A percentile compares a stretch with the other conserved stretches of the same genome.
phyloP scores from a whole-genome alignment of 106 monocot species.

The Dioscorea zingiberensis region DNA sequence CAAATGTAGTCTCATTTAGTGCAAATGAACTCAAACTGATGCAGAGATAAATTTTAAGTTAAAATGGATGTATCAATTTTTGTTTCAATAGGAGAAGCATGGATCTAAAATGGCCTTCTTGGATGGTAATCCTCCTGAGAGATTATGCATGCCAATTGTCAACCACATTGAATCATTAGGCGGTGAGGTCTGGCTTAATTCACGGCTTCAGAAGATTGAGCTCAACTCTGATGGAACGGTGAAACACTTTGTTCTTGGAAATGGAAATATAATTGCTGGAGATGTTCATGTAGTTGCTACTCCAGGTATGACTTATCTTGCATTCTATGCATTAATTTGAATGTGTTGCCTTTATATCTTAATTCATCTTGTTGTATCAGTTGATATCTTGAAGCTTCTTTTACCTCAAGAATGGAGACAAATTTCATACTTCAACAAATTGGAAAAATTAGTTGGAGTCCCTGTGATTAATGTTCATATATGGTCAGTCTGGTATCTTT shows the following conservation, averaged over 20 bases:
- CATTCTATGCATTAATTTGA: neutral
- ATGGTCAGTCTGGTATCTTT: constrained; percentile 43
- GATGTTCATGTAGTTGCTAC: constrained; percentile 89
- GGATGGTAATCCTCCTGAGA: constrained; percentile 95
- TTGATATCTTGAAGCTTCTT: constrained; percentile 97
- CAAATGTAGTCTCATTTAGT: too few species aligned
- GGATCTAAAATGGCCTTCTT: constrained; percentile 98
- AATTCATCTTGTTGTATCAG: constrained; percentile 26
- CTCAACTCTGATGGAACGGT: constrained; percentile 78
- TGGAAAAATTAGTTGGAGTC: constrained; percentile 92
- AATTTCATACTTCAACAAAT: constrained; percentile 77
- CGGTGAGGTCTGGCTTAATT: constrained; percentile 76
- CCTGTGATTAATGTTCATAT: constrained; percentile 99
- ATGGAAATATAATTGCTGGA: constrained; percentile 67
- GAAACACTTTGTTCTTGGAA: constrained; percentile 74
- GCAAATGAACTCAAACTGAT: too few species aligned
- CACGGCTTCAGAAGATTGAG: constrained; percentile 82
- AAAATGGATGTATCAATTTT: too few species aligned
- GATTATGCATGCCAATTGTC: constrained; percentile 84
- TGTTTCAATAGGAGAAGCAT: constrained; percentile 75
- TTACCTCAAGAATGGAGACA: constrained; percentile 91
- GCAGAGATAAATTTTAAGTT: too few species aligned
- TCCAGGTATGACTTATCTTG: constrained; percentile 53
- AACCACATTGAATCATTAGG: constrained; percentile 83
- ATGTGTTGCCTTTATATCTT: neutral